A percentile compares a stretch with the other conserved stretches of the same genome.
Evolutionary conservation across 2,329 filamentous ascomycete genomes (phyloP).

Genomic region (Alternaria sp.): DNA sequence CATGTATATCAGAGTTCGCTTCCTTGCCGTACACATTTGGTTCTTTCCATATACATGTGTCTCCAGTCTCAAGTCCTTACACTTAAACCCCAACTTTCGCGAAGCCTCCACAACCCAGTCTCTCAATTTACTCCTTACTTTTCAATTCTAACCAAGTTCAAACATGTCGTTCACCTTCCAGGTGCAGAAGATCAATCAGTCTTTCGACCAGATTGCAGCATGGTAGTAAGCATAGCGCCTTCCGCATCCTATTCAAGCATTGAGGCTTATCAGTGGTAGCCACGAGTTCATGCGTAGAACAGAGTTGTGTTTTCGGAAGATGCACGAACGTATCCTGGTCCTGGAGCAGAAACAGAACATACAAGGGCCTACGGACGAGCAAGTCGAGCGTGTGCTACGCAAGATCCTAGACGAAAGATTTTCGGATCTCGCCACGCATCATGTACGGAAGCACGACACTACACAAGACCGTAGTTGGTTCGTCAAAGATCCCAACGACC

Average conservation of each 20-base stretch:
- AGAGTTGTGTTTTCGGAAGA: conserved; percentile 35
- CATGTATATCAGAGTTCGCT: conserved; percentile 23
- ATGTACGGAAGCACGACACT: conserved; percentile 6
- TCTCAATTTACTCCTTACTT: background rate
- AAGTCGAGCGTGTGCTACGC: conserved; percentile 44
- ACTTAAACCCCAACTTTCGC: background rate
- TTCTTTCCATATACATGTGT: background rate
- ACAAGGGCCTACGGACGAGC: conserved; percentile 39
- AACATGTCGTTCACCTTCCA: conserved; percentile 43
- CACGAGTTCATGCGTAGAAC: conserved; percentile 42
- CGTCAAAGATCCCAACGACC: conserved; percentile 22
- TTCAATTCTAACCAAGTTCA: background rate
- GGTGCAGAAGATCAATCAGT: conserved; percentile 41
- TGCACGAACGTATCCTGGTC: conserved; percentile 34
- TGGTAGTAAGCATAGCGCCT: conserved; percentile 39
- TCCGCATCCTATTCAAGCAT: background rate
- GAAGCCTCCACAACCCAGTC: background rate
- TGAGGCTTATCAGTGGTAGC: conserved; percentile 19
- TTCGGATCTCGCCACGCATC: conserved; percentile 18
- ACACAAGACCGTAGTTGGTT: conserved; percentile 26
- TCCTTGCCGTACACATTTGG: background rate
- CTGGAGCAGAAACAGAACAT: conserved; percentile 35
- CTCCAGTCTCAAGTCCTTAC: background rate
- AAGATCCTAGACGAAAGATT: conserved; percentile 46
- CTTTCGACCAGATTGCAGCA: conserved; percentile 39